These are phyloP conservation scores for Pulveroboletus sp. DNA, from an alignment of 768 basidiomycete species.

Conservation along the genomic window DNA sequence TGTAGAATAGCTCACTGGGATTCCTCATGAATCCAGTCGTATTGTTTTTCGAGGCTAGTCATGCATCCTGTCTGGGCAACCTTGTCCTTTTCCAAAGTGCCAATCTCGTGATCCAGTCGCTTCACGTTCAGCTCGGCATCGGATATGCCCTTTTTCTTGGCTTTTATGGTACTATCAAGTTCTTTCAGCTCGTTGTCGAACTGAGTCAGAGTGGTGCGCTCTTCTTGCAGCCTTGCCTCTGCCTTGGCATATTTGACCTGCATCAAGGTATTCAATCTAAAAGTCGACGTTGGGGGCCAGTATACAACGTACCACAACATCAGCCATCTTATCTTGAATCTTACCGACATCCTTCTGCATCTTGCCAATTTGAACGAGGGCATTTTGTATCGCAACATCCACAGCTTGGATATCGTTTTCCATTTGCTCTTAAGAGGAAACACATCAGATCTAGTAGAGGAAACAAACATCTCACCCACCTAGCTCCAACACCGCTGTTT, in stretches of 20 bases:
- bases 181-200: conserved; percentile 87
- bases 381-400: conserved; percentile 23
- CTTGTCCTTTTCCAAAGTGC: conserved; percentile 60
- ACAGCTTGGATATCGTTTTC: conserved; percentile 27
- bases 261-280: not conserved
- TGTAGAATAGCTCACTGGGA: conserved; percentile 55
- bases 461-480: conserved; percentile 43
- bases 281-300: not conserved
- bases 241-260: conserved; percentile 60
- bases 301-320: conserved; percentile 18
- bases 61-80: conserved; percentile 47
- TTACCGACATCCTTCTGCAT: conserved; percentile 60
- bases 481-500: conserved; percentile 83
- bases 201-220: conserved; percentile 79
- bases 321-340: conserved; percentile 44
- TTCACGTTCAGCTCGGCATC: conserved; percentile 64
- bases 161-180: conserved; percentile 77
- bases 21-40: conserved; percentile 88
- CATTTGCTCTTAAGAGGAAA: conserved; percentile 22
- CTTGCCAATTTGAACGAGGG: conserved; percentile 44
- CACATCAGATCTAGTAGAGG: not conserved
- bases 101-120: conserved; percentile 67
- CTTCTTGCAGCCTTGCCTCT: conserved; percentile 70
- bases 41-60: conserved; percentile 69
- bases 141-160: conserved; percentile 64